A percentile compares a stretch with the other conserved stretches of the same genome.
Conservation (phyloP, 768 basidiomycete genomes). For the Amanita muscaria region DNA sequence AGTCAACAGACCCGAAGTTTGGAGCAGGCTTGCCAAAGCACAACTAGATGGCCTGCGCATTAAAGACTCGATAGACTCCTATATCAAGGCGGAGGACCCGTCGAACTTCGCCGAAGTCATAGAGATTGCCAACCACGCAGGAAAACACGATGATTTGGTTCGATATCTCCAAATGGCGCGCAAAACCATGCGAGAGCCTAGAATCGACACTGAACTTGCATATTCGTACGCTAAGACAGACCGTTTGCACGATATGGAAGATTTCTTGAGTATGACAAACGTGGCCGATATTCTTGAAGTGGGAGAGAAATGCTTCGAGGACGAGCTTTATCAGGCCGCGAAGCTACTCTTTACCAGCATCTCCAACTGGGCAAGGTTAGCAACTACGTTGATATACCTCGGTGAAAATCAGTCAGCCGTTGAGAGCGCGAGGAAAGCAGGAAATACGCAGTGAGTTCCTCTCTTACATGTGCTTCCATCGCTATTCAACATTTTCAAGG, state of each 20-base stretch:
- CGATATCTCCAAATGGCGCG: constrained; percentile 98
- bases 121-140: constrained; percentile 91
- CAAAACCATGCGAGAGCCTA: constrained; percentile 92
- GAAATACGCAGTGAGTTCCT: constrained; percentile 83
- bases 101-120: constrained; percentile 92
- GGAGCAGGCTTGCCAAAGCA: constrained; percentile 97
- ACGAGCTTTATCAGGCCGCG: constrained; percentile 94
- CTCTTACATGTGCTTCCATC: background rate
- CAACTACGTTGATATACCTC: constrained; percentile 96
- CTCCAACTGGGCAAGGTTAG: constrained; percentile 97
- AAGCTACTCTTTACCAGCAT: constrained; percentile 95
- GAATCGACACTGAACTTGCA: constrained; percentile 95
- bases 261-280: constrained; percentile 97
- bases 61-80: constrained; percentile 97
- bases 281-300: constrained; percentile 95
- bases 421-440: constrained; percentile 98
- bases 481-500: constrained; percentile 30
- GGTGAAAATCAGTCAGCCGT: constrained; percentile 98
- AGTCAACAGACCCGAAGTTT: constrained; percentile 93
- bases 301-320: constrained; percentile 99
- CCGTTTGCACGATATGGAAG: constrained; percentile 98
- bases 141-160: constrained; percentile 91
- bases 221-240: constrained; percentile 97
- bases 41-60: constrained; percentile 97
- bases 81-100: constrained; percentile 95